Conservation (phyloP, 345 rosid species). For the Raphanus raphanistrum region DNA sequence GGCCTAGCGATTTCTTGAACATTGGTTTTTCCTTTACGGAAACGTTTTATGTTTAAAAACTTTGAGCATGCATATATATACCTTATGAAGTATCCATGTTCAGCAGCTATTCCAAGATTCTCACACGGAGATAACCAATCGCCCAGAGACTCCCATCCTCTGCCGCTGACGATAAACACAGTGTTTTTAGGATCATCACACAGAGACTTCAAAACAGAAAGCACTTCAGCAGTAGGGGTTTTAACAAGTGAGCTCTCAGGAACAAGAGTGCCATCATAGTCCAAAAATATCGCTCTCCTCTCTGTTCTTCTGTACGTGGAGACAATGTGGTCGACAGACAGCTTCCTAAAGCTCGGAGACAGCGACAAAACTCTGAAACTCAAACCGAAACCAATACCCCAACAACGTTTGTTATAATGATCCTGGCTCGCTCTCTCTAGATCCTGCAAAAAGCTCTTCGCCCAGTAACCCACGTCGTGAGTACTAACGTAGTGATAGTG, state of each 20-base stretch:
- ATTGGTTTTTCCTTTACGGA: neutral
- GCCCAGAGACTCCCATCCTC: slow-evolving; percentile 58
- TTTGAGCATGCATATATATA: slow-evolving; percentile 19
- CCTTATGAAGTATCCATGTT: slow-evolving; percentile 77
- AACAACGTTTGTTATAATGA: slow-evolving; percentile 72
- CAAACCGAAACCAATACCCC: slow-evolving; percentile 68
- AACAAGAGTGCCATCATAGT: slow-evolving; percentile 75
- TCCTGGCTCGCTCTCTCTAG: slow-evolving; percentile 69
- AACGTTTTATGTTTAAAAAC: neutral
- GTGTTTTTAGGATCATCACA: slow-evolving; percentile 69
- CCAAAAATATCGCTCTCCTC: slow-evolving; percentile 76
- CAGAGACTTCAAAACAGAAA: slow-evolving; percentile 54
- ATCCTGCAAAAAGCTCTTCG: slow-evolving; percentile 69
- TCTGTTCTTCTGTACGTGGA: slow-evolving; percentile 56
- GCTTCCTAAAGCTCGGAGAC: slow-evolving; percentile 40
- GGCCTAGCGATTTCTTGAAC: neutral
- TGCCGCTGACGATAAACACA: slow-evolving; percentile 72
- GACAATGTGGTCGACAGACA: slow-evolving; percentile 56
- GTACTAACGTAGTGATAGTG: slow-evolving; percentile 72
- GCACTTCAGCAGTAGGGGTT: slow-evolving; percentile 59
- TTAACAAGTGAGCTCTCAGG: slow-evolving; percentile 60
- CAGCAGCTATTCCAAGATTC: slow-evolving; percentile 83
- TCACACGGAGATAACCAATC: slow-evolving; percentile 76
- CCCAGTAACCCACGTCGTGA: slow-evolving; percentile 80
- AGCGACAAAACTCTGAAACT: slow-evolving; percentile 26